Evolutionary conservation across 129 eudicot genomes (phyloP), one percentile per base, ranked within the genome.

Genomic region (Heracleum sosnowskyi): DNA sequence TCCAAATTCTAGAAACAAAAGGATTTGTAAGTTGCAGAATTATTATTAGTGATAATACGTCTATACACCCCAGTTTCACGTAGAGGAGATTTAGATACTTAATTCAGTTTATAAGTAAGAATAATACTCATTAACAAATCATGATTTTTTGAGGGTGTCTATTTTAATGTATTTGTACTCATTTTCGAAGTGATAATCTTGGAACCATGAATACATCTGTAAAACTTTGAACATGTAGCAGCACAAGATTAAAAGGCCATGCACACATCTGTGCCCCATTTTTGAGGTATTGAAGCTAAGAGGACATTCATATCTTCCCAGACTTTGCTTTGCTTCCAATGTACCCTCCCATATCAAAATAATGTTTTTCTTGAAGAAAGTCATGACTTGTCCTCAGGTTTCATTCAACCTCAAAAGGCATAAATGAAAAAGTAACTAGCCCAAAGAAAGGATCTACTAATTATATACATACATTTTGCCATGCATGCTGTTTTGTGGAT

Each of bases 271-370:
- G 40, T 66, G 72, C 24, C 72, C 72, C 72, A 66, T 4, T 33
- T 66, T 66, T 12, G 40, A 29, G 72, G 72, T 29, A 29, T 31
- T 66, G 12, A 33, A 66, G 35, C n/a, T 63, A 41, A 41, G 45
- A 41, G 45, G 68, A 2, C 68, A 44, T 74, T 44, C 63, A 37
- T 78, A 78, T 37, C 71, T 74, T 66, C 69, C 40, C 12, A 24
- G 85, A 78, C 79, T 35, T 78, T 42, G 69, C 82, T 82, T 78
- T 78, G 69, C 40, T 78, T 74, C 31, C 31, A 63, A 82, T 53
- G 46, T 76, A 71, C 78, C 78, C n/a, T 11, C 62, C 53, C 68
- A 73, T 28, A 36, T 20, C 12, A 13, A 36, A 22, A n/a, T 1
- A 15, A 45, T 15, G 57, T 15, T 37, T 37, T 37, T 36, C 0